Percentiles rank a stretch among this genome's conserved stretches.
phyloP scores from a whole-genome alignment of 148 eudicot genomes.

The Vaccinium macrocarpon region DNA sequence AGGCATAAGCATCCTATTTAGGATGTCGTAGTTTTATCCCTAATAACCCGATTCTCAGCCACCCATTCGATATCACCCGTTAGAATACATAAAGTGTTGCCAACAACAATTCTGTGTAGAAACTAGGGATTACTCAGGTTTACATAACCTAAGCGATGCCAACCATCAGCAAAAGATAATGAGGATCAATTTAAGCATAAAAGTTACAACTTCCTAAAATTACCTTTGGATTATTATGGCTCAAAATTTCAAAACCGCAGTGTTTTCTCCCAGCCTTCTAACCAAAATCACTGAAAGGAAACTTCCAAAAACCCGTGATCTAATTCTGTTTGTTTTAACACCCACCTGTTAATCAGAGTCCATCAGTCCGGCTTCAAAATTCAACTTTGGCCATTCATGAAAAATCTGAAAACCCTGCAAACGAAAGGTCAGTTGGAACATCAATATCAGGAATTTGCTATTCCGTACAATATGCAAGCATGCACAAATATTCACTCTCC shows the following conservation, averaged over 20 bases:
- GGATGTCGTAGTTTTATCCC: no score
- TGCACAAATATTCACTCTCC: background rate
- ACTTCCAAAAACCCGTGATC: background rate
- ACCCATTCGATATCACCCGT: no score
- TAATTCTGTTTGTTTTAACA: background rate
- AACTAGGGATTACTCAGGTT: background rate
- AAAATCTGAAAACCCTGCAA: conserved; percentile 33
- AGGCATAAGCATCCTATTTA: no score
- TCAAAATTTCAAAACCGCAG: background rate
- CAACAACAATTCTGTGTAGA: background rate
- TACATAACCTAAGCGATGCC: background rate
- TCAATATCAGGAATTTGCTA: background rate
- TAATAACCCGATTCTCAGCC: no score
- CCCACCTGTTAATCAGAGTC: background rate
- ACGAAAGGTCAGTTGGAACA: conserved; percentile 6
- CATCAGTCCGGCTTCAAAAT: background rate
- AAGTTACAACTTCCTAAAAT: background rate
- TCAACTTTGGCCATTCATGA: conserved; percentile 23
- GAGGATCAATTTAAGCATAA: background rate
- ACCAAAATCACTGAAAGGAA: background rate
- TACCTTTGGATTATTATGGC: background rate
- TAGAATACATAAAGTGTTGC: background rate
- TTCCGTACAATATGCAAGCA: background rate
- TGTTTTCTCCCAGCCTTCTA: background rate
- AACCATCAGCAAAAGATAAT: background rate